A percentile compares a stretch with the other conserved stretches of the same genome.
Conservation (phyloP, 2,329 filamentous ascomycete species). For the Hypomyces perniciosus region DNA sequence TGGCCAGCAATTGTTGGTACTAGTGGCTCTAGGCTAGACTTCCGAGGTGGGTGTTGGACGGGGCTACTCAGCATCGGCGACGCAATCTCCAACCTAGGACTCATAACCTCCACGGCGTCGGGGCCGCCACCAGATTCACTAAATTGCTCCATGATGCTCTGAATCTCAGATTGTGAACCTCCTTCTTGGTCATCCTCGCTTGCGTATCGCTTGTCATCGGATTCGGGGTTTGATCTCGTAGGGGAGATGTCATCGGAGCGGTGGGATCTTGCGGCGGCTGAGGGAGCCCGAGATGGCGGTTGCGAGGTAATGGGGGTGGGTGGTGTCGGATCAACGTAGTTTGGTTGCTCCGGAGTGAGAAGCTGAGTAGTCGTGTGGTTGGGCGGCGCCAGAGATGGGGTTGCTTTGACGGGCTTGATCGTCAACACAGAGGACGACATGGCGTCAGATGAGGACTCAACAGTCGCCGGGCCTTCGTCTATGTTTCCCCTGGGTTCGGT, state of each 20-base stretch:
- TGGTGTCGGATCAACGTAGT: constrained; percentile 54
- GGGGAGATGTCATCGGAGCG: constrained; percentile 43
- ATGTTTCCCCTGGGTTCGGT: constrained; percentile 19
- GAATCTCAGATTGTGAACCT: constrained; percentile 77
- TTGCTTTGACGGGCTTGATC: constrained; percentile 39
- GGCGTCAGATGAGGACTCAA: constrained; percentile 19
- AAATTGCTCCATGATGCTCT: constrained; percentile 97
- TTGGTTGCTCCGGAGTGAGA: constrained; percentile 41
- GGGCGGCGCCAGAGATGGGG: constrained; percentile 30
- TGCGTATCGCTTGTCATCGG: constrained; percentile 51
- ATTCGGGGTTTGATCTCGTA: constrained; percentile 45
- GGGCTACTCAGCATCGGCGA: constrained; percentile 66
- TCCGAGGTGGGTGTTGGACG: constrained; percentile 69
- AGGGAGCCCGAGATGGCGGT: constrained; percentile 53
- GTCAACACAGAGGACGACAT: constrained; percentile 45
- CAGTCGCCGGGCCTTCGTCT: neutral
- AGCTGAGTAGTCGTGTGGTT: constrained; percentile 34
- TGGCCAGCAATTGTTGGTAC: constrained; percentile 45
- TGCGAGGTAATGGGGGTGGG: constrained; percentile 50
- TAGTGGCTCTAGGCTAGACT: constrained; percentile 76
- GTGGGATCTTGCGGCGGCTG: constrained; percentile 46
- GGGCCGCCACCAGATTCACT: constrained; percentile 66
- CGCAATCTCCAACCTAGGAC: constrained; percentile 75
- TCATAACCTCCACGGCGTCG: constrained; percentile 82
- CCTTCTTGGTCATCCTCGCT: constrained; percentile 62